Evolutionary conservation across 805 yeast genomes (phyloP), one percentile per base, ranked within the genome.

Genomic region (Schizosaccharomyces lindneri): DNA sequence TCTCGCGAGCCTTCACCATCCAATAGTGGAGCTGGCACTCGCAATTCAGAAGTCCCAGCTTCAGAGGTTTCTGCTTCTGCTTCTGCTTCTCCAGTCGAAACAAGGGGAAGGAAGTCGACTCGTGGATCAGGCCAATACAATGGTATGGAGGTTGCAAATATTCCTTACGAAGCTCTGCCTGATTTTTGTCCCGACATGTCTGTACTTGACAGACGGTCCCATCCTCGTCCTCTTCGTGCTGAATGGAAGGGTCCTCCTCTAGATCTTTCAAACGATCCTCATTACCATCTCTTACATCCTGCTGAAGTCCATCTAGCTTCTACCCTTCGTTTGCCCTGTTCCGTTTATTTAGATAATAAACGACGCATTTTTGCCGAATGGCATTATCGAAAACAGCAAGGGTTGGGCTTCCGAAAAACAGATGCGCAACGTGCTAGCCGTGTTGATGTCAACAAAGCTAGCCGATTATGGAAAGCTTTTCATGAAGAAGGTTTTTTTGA

Each of bases 161-260:
- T 55, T 4, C 59, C 59, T 6, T 55, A 21, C 27, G 59, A 55
- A 31, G 59, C 27, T 63, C 64, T 89, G 62, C 88, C 88, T 46
- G 95, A 88, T 71, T 87, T 77, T 72, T 81, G 87, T 21, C 97
- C 97, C 3, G 75, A 84, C 21, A 66, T 80, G 15, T 67, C 75
- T 1, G 76, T 85, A 0, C 75, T 89, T 64, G 46, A 31, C 31
- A 65, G 63, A 27, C 61, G 61, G 48, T 43, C 66, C 7, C 61
- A 59, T 15, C 94, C 95, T 4, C 67, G 80, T 67, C 74, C 78
- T 62, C 82, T 84, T 73, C 81, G 84, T 69, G 85, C 94, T 43
- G 97, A 90, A 71, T 90, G 98, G 98, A 90, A 89, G 73, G 98
- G 98, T 11, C 95, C 88, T 67, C 95, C 97, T 48, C 88, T 90